A percentile compares a stretch with the other conserved stretches of the same genome.
phyloP scores from a whole-genome alignment of 148 eudicot species.

The Rhododendron vialii region DNA sequence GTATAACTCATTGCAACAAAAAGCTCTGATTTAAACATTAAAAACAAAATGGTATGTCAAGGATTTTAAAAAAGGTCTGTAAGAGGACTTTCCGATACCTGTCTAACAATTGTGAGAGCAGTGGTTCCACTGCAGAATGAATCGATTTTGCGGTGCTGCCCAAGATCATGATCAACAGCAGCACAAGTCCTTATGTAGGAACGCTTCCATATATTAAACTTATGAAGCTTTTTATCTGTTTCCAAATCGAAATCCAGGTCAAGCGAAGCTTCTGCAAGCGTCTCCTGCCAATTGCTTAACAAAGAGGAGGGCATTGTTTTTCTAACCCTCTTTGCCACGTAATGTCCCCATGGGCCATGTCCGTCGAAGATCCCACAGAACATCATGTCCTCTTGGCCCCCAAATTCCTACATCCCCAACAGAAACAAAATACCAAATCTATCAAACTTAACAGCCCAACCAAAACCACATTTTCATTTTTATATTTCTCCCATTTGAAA shows the following conservation, averaged over 20 bases:
- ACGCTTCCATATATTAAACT: slow-evolving; percentile 67
- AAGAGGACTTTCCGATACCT: slow-evolving; percentile 38
- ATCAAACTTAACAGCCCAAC: not conserved
- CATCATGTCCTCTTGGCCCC: slow-evolving; percentile 86
- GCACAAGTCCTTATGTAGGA: slow-evolving; percentile 84
- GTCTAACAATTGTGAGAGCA: slow-evolving; percentile 79
- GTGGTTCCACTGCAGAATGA: slow-evolving; percentile 81
- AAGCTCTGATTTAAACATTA: not conserved
- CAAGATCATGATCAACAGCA: slow-evolving; percentile 64
- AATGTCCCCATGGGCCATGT: slow-evolving; percentile 98
- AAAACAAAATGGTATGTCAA: not conserved
- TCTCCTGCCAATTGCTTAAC: slow-evolving; percentile 77
- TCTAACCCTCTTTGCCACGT: slow-evolving; percentile 75
- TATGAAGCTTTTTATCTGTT: slow-evolving; percentile 45
- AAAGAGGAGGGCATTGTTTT: slow-evolving; percentile 72
- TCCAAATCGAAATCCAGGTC: slow-evolving; percentile 56
- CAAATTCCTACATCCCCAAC: slow-evolving; percentile 58
- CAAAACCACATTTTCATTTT: not conserved
- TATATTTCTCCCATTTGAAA: not conserved
- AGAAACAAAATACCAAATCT: not conserved
- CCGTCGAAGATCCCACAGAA: slow-evolving; percentile 96
- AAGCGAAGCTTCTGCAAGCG: slow-evolving; percentile 48
- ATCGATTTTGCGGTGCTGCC: slow-evolving; percentile 62
- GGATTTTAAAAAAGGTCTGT: not conserved
- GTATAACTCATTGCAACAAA: not conserved